Percentiles rank a stretch among this genome's conserved stretches.
These are phyloP conservation scores for Crithidia expoeki DNA, from an alignment of 208 protist species.

Conservation along the genomic window DNA sequence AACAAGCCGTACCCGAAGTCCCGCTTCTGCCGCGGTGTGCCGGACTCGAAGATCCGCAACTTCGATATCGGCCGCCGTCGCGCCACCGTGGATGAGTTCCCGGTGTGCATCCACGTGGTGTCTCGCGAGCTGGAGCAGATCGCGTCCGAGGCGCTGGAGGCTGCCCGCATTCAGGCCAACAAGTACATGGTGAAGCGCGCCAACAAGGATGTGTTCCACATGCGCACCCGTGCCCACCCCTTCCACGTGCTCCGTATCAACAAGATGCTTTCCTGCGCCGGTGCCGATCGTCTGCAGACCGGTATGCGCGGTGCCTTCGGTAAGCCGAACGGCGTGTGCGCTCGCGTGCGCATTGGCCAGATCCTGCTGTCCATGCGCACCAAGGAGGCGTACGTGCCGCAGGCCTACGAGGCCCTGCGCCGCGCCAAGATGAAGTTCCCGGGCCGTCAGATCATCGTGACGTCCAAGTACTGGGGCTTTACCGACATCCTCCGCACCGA, in stretches of 20 bases:
- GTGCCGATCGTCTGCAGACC: constrained; percentile 99
- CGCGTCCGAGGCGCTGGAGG: constrained; percentile 98
- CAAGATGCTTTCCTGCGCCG: constrained; percentile 99
- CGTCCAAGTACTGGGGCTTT: constrained; percentile 88
- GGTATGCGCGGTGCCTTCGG: constrained; percentile 98
- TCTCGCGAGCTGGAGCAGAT: constrained; percentile 99
- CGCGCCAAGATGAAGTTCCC: constrained; percentile 87
- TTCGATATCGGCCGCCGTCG: constrained; percentile 98
- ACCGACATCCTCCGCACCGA: constrained; percentile 76
- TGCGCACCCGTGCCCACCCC: constrained; percentile 98
- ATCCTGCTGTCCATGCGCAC: constrained; percentile 97
- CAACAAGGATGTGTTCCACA: constrained; percentile 99
- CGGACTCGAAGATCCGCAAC: constrained; percentile 97
- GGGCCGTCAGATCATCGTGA: constrained; percentile 75
- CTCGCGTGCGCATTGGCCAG: constrained; percentile 98
- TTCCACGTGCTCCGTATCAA: constrained; percentile 99
- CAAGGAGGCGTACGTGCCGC: constrained; percentile 73
- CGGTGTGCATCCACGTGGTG: constrained; percentile 97
- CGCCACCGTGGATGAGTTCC: constrained; percentile 97
- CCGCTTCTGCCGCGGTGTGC: constrained; percentile 99
- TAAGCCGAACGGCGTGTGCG: constrained; percentile 96
- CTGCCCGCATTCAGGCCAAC: constrained; percentile 99
- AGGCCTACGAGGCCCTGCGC: constrained; percentile 79
- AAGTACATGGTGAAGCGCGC: constrained; percentile 98
- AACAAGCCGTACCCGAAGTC: constrained; percentile 88